A percentile compares a stretch with the other conserved stretches of the same genome.
Evolutionary conservation across 805 yeast species (phyloP).

Genomic region (Ogataea pignaliae): DNA sequence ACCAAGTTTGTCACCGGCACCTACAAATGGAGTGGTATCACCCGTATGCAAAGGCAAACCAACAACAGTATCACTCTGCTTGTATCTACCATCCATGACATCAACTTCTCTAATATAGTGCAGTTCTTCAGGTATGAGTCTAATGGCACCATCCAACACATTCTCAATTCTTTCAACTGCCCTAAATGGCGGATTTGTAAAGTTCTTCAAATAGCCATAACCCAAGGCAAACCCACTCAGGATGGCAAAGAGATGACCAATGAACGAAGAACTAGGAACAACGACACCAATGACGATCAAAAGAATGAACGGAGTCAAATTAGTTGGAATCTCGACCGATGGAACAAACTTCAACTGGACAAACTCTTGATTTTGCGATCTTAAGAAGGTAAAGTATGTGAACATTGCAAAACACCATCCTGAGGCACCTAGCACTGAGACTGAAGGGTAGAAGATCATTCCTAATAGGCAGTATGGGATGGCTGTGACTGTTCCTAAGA

Average conservation of each 20-base stretch:
- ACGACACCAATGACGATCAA: conserved; percentile 47
- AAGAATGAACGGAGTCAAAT: conserved; percentile 50
- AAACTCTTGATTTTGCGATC: conserved; percentile 15
- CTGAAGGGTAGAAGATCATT: conserved; percentile 43
- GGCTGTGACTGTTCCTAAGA: conserved; percentile 67
- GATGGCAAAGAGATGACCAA: conserved; percentile 71
- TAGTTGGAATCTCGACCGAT: conserved; percentile 51
- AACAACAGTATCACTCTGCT: conserved; percentile 6
- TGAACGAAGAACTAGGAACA: conserved; percentile 63
- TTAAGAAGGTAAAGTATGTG: conserved; percentile 51
- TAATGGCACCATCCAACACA: conserved; percentile 46
- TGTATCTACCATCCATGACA: conserved; percentile 33
- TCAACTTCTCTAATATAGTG: conserved; percentile 58
- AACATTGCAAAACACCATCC: conserved; percentile 71
- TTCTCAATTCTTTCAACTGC: conserved; percentile 62
- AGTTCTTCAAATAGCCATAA: conserved; percentile 47
- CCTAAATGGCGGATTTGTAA: conserved; percentile 63
- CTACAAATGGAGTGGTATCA: conserved; percentile 4
- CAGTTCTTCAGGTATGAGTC: conserved; percentile 47
- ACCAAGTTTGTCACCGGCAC: conserved; percentile 28
- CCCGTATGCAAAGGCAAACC: conserved; percentile 18
- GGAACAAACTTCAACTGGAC: conserved; percentile 25
- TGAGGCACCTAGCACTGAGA: conserved; percentile 61
- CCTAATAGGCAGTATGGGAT: conserved; percentile 55
- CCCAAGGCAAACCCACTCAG: conserved; percentile 62